A percentile compares a stretch with the other conserved stretches of the same genome.
These are phyloP conservation scores for Trichoderma hamatum DNA, from an alignment of 2,329 filamentous ascomycete genomes.

Conservation along the genomic window DNA sequence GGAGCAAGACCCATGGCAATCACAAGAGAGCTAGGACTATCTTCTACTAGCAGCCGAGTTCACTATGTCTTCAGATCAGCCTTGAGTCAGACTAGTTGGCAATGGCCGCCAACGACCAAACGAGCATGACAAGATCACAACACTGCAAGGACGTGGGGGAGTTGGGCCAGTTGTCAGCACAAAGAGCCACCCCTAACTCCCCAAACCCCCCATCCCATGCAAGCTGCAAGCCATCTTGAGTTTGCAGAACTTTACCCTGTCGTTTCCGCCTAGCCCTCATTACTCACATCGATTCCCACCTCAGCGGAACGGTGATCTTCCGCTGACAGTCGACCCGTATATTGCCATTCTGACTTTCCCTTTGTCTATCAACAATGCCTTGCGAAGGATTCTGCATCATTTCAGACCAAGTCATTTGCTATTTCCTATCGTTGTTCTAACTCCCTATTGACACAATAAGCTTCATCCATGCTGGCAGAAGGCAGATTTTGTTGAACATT, in stretches of 20 bases:
- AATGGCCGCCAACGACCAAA: background rate
- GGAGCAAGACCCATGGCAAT: background rate
- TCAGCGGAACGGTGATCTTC: constrained; percentile 10
- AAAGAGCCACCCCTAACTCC: background rate
- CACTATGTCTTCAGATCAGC: constrained; percentile 5
- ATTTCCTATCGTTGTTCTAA: background rate
- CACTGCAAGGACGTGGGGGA: constrained; percentile 7
- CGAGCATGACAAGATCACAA: background rate
- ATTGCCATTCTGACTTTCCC: background rate
- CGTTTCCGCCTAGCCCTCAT: background rate
- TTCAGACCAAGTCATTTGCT: background rate
- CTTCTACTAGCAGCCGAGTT: background rate
- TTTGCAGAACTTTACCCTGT: background rate
- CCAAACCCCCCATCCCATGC: background rate
- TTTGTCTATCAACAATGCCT: constrained; percentile 15
- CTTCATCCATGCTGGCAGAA: constrained; percentile 20
- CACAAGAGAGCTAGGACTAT: background rate
- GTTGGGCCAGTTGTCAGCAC: constrained; percentile 15
- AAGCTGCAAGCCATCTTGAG: background rate
- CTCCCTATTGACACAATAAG: constrained; percentile 18
- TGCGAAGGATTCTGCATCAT: constrained; percentile 12
- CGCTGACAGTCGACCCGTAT: constrained; percentile 15
- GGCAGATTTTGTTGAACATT: background rate
- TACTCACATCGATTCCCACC: background rate
- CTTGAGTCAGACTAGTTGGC: constrained; percentile 3